Conservation (phyloP, 2,329 filamentous ascomycete genomes). For the Phaeophleospora eucalypticola region DNA sequence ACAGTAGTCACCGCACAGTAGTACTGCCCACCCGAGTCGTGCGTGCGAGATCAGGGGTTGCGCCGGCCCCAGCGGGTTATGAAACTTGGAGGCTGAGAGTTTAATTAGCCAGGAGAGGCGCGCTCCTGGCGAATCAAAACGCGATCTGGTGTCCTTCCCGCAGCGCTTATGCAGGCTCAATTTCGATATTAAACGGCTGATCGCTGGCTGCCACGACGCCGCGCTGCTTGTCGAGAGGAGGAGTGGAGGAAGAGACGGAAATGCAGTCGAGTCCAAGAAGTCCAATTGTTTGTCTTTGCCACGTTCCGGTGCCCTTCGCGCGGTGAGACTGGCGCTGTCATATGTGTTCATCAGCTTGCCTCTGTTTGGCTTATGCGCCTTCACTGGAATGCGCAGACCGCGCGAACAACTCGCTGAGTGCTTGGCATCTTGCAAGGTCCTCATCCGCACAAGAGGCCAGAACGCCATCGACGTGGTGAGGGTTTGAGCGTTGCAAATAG, state of each 20-base stretch:
- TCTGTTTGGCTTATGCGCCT: too few species aligned
- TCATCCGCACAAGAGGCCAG: too few species aligned
- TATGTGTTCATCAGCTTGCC: too few species aligned
- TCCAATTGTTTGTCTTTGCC: too few species aligned
- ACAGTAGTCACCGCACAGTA: background rate
- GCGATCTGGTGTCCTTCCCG: background rate
- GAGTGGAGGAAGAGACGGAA: background rate
- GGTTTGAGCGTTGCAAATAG: background rate
- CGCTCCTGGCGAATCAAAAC: background rate
- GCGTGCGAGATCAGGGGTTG: background rate
- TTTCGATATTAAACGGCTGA: background rate
- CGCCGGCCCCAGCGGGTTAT: background rate
- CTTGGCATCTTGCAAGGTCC: too few species aligned
- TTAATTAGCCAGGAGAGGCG: background rate
- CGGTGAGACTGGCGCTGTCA: too few species aligned
- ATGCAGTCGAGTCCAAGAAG: too few species aligned
- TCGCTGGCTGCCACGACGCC: background rate
- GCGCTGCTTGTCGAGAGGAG: too few species aligned
- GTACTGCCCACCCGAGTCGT: background rate
- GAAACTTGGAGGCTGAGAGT: constrained; percentile 1
- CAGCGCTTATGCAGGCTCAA: background rate
- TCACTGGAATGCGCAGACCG: too few species aligned
- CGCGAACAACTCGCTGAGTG: too few species aligned
- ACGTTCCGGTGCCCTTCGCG: too few species aligned
- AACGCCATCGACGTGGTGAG: background rate